Conservation (phyloP, 1,284 basidiomycete genomes). For the Inonotus hispidus region DNA sequence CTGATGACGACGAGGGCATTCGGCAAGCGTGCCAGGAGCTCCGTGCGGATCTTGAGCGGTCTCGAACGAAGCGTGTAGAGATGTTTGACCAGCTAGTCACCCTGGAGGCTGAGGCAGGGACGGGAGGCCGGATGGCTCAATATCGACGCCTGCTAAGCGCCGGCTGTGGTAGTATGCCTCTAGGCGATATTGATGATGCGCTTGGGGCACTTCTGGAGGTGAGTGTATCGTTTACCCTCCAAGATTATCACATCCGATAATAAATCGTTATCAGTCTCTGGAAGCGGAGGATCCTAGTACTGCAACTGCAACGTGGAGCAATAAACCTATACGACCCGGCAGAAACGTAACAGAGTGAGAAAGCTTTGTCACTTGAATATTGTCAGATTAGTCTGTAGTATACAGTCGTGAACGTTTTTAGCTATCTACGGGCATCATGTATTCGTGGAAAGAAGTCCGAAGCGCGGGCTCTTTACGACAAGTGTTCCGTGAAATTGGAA, state of each 20-base stretch:
- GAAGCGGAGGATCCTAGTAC: slow-evolving; percentile 23
- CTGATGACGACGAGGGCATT: slow-evolving; percentile 52
- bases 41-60: slow-evolving; percentile 58
- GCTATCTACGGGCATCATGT: not conserved
- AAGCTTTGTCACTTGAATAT: not conserved
- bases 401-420: not conserved
- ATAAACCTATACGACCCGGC: slow-evolving; percentile 7
- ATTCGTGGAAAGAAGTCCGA: not conserved
- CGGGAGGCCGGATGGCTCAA: slow-evolving; percentile 80
- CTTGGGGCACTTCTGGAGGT: slow-evolving; percentile 83
- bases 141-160: slow-evolving; percentile 84
- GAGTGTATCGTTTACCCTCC: slow-evolving; percentile 23
- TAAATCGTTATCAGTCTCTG: slow-evolving; percentile 19
- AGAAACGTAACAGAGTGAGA: not conserved
- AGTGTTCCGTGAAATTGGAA: not conserved
- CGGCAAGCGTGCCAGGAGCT: slow-evolving; percentile 55
- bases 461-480: not conserved
- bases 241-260: not conserved
- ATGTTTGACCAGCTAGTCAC: slow-evolving; percentile 72
- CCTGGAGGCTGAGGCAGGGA: slow-evolving; percentile 85
- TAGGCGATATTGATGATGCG: slow-evolving; percentile 80
- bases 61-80: slow-evolving; percentile 60
- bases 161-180: slow-evolving; percentile 83
- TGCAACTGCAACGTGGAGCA: slow-evolving; percentile 11
- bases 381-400: not conserved